Base-by-base conservation (phyloP, 1,284 basidiomycete species). In the Trametes versicolor region DNA sequence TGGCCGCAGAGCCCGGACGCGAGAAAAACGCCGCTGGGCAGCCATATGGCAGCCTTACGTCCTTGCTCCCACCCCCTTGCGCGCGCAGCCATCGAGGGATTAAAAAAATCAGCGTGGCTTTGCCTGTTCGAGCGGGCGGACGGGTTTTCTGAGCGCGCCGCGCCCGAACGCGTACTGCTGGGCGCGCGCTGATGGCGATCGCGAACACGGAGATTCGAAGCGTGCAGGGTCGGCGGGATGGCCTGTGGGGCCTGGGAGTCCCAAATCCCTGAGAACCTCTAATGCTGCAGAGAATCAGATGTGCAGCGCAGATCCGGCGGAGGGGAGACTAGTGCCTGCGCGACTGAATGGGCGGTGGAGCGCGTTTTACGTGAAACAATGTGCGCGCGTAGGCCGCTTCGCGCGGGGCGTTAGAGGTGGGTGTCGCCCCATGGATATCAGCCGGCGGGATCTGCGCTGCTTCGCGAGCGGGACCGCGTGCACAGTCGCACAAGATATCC, bases 371-470 rank as follows among this genome's bases (percentile, higher is more conserved):
- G 48, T 29, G 48, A 50, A 19, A 10, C 21, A 13, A 27, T 10
- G 47, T 13, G 23, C 21, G 23, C 13, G 12, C 13, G 12, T 49
- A 4, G 3, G 17, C 8, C 43, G 47, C 13, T 32, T 32, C 29
- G 8, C 29, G 29, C 29, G 29, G 29, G 29, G 29, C 29, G 29
- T 32, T 32, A 32, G 29, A 49, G 21, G 21, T 7, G 23, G 23
- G 12, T 9, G 47, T 27, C 10, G 4, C 43, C 19, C 39, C 4
- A n/a, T n/a, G n/a, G 43, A 47, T 12, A 15, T 15, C 25, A 50
- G 48, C 48, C 27, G 25, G 48, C 48, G 48, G 48, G 48, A 50
- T 50, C 48, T 32, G 48, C 48, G 48, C 48, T 50, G 27, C 48
- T 29, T 32, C 27, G 48, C 27, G 21, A n/a, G 39, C 39, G 39